Evolutionary conservation across 2,329 filamentous ascomycete genomes (phyloP).

Genomic region (Pestalotiopsis sp.): DNA sequence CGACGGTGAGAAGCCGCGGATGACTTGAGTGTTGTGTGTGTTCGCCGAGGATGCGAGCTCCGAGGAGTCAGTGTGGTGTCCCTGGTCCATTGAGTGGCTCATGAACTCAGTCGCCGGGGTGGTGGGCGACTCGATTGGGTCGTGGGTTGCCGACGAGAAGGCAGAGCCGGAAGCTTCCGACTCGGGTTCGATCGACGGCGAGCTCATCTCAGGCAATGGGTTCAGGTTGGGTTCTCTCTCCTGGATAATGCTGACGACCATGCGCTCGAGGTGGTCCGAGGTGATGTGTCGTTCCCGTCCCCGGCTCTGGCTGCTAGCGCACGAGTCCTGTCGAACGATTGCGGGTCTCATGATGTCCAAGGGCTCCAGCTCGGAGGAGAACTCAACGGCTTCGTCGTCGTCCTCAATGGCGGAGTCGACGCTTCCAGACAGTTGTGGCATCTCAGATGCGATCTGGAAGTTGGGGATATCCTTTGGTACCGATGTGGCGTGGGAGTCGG

Average conservation of each 20-base stretch:
- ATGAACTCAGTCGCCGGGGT: constrained; percentile 28
- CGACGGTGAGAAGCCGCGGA: constrained; percentile 84
- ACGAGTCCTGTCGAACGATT: constrained; percentile 72
- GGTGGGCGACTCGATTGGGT: constrained; percentile 46
- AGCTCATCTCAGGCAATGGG: constrained; percentile 49
- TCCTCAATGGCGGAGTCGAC: constrained; percentile 71
- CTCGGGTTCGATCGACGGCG: constrained; percentile 42
- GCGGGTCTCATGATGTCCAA: constrained; percentile 67
- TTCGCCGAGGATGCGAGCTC: constrained; percentile 45
- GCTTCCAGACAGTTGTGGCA: constrained; percentile 76
- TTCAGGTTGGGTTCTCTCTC: constrained; percentile 71
- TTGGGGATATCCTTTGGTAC: constrained; percentile 53
- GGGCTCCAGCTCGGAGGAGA: constrained; percentile 54
- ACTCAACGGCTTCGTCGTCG: constrained; percentile 68
- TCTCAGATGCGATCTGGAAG: constrained; percentile 45
- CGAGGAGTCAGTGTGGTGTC: constrained; percentile 35
- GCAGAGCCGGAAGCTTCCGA: constrained; percentile 44
- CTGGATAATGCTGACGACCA: constrained; percentile 91
- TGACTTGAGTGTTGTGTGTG: constrained; percentile 59
- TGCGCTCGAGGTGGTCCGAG: constrained; percentile 89
- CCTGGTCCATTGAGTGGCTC: constrained; percentile 23
- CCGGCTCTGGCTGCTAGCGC: constrained; percentile 69
- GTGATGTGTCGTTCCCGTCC: constrained; percentile 86
- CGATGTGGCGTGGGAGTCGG: constrained; percentile 40
- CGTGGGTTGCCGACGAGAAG: constrained; percentile 55